Percentiles rank a stretch among this genome's conserved stretches.
phyloP scores from a whole-genome alignment of 331 rosid species.

The Quercus tomentella region DNA sequence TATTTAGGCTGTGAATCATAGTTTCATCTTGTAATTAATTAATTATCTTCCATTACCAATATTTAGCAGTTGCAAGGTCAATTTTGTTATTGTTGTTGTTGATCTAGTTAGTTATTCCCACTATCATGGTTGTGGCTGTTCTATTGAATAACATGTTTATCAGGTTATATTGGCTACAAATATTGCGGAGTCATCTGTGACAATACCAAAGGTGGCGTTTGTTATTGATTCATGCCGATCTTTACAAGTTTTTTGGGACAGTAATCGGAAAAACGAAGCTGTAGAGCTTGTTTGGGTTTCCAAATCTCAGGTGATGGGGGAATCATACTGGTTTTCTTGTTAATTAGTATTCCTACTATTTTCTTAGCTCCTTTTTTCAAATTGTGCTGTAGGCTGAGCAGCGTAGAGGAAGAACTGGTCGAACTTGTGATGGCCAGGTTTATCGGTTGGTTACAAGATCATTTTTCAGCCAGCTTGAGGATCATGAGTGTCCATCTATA shows the following conservation, averaged over 20 bases:
- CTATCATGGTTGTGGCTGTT: conserved; percentile 8
- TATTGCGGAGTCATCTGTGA: conserved; percentile 97
- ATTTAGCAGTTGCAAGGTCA: background rate
- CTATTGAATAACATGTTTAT: conserved; percentile 8
- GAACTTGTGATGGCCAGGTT: conserved; percentile 91
- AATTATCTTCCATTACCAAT: background rate
- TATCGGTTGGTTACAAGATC: conserved; percentile 70
- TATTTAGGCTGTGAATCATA: background rate
- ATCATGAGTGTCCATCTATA: conserved; percentile 66
- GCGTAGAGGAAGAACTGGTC: conserved; percentile 91
- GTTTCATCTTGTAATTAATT: background rate
- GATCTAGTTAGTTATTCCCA: background rate
- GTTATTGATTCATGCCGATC: conserved; percentile 92
- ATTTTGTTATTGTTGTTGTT: background rate
- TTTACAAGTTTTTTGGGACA: conserved; percentile 77
- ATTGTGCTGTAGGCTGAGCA: conserved; percentile 66
- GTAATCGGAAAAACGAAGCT: conserved; percentile 45
- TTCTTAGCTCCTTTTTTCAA: conserved; percentile 21
- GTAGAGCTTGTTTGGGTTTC: conserved; percentile 82
- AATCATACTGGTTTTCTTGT: conserved; percentile 14
- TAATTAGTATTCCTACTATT: background rate
- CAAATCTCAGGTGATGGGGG: conserved; percentile 67
- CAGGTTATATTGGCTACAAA: conserved; percentile 93
- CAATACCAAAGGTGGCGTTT: conserved; percentile 87
- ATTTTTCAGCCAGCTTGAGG: conserved; percentile 53